phyloP scores from a whole-genome alignment of 208 protist species.

The Trypanosoma avium region DNA sequence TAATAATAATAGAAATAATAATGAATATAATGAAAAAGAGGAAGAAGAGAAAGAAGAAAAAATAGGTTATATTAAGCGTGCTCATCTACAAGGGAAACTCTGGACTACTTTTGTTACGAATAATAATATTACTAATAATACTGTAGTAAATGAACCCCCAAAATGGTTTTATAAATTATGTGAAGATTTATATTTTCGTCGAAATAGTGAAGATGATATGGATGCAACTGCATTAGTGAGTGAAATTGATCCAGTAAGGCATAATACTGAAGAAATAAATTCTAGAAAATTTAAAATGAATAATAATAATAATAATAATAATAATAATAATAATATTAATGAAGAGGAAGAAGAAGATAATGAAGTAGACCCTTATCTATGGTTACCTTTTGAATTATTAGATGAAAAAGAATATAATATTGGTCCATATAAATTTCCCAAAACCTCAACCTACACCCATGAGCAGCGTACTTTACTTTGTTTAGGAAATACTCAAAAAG shows the following conservation, averaged over 20 bases:
- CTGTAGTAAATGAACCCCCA: conserved; percentile 40
- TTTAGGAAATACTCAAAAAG: conserved; percentile 49
- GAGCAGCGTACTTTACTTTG: conserved; percentile 67
- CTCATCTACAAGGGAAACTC: conserved; percentile 42
- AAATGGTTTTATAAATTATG: conserved; percentile 81
- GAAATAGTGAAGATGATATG: conserved; percentile 38
- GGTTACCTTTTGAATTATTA: conserved; percentile 80
- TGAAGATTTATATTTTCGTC: conserved; percentile 79
- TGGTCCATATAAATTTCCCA: conserved; percentile 63
- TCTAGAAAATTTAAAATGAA: background rate
- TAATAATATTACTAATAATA: conserved; percentile 25
- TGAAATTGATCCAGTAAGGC: conserved; percentile 20
- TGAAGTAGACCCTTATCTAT: conserved; percentile 63
- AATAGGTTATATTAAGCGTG: conserved; percentile 29
- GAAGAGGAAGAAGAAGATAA: background rate
- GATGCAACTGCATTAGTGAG: conserved; percentile 36
- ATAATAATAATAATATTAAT: background rate
- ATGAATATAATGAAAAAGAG: background rate
- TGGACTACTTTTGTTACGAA: conserved; percentile 47
- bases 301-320: background rate
- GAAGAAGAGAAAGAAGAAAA: background rate
- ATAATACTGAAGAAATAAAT: background rate
- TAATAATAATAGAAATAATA: background rate
- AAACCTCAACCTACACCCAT: conserved; percentile 60
- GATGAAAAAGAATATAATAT: conserved; percentile 68